Conservation (phyloP, 2,329 filamentous ascomycete species). For the Colletotrichum australisinense region DNA sequence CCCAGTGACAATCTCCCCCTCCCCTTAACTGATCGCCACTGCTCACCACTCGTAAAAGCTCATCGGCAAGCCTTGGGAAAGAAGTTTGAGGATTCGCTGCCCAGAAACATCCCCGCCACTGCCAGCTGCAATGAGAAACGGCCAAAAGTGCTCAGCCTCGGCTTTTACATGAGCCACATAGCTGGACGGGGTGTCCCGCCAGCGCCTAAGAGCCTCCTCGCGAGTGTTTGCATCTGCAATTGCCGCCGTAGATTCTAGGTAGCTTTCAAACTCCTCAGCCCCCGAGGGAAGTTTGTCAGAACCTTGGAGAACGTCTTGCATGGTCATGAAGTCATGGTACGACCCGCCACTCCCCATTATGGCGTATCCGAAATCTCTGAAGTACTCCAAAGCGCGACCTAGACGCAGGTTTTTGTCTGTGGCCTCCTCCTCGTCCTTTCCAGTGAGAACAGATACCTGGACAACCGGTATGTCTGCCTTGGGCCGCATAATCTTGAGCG, state of each 20-base stretch:
- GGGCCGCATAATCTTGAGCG: neutral
- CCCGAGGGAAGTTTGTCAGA: neutral
- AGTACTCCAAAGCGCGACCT: neutral
- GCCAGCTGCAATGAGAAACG: neutral
- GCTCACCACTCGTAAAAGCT: neutral
- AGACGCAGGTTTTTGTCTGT: neutral
- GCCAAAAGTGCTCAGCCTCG: neutral
- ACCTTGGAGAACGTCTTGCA: neutral
- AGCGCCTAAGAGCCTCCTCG: neutral
- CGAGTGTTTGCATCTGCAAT: neutral
- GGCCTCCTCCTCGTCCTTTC: neutral
- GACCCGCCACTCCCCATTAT: neutral
- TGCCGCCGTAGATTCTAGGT: neutral
- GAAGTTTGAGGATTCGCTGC: neutral
- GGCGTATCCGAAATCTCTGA: neutral
- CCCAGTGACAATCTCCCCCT: neutral
- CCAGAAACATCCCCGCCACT: neutral
- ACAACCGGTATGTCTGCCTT: neutral
- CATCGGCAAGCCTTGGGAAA: fast-evolving
- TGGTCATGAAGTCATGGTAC: neutral
- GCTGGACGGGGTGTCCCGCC: neutral
- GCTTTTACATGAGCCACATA: neutral
- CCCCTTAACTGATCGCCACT: neutral
- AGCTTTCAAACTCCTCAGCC: neutral
- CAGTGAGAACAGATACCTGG: neutral